phyloP scores from a whole-genome alignment of 83 land plant genomes.

The Larix sibirica region DNA sequence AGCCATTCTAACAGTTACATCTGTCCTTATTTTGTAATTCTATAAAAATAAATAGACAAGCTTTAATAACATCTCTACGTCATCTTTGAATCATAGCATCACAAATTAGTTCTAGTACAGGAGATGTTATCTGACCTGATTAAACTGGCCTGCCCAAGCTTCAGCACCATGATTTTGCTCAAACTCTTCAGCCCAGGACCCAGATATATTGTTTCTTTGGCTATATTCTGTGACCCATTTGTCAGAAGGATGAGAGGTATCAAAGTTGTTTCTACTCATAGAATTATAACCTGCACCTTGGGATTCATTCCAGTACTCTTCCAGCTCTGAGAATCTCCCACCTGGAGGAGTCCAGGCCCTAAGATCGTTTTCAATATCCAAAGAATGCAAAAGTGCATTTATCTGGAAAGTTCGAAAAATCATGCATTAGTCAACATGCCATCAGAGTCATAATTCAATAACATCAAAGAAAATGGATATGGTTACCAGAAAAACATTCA shows the following conservation, averaged over 20 bases:
- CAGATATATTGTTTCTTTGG: conserved; percentile 33
- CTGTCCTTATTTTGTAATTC: neutral
- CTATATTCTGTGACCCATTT: conserved; percentile 80
- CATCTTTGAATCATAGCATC: neutral
- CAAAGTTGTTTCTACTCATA: conserved; percentile 19
- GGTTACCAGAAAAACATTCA: neutral
- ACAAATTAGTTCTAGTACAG: neutral
- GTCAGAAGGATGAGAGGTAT: conserved; percentile 48
- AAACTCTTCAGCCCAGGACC: conserved; percentile 87
- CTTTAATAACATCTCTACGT: neutral
- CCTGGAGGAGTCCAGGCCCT: conserved; percentile 45
- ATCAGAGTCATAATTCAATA: neutral
- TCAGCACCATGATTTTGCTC: conserved; percentile 76
- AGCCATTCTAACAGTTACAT: neutral
- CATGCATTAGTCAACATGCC: too few species aligned
- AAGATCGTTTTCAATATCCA: conserved; percentile 80
- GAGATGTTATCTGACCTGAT: conserved; percentile 46
- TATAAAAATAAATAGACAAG: neutral
- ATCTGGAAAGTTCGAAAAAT: conserved; percentile 54
- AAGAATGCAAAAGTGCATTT: conserved; percentile 71
- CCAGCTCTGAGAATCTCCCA: conserved; percentile 75
- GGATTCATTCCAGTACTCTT: conserved; percentile 92
- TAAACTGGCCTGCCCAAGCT: conserved; percentile 94
- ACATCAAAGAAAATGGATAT: neutral
- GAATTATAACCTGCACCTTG: conserved; percentile 44